Evolutionary conservation across 306 rosid genomes (phyloP), one percentile per base, ranked within the genome.

Genomic region (Cucurbita maxima): DNA sequence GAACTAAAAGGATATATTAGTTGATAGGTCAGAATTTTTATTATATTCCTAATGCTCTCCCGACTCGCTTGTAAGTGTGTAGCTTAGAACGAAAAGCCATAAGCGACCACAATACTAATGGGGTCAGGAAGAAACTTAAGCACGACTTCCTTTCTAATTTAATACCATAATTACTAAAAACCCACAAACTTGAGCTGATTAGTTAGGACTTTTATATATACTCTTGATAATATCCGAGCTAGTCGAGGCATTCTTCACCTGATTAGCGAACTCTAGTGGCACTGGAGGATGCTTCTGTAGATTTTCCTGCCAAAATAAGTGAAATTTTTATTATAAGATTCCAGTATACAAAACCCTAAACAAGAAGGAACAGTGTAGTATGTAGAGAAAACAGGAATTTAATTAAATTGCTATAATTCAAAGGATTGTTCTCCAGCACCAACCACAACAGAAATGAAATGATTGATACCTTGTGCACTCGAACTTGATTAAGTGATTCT

Each of bases 401-500:
- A 63, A 41, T 43, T 10, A 18, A n/a, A 66, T 38, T 10, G 30
- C 54, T 10, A 66, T 4, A 14, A 67, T 22, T 66, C 2, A 5
- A 66, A 66, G 10, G 67, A 13, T 67, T 45, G 51, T 22, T 66
- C 7, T 19, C 54, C 38, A 20, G 14, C 56, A 20, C 3, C 41
- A 47, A 45, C 37, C n/a, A 47, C 41, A 68, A 45, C 30, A 67
- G 56, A 19, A 72, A 45, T 14, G 41, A 77, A 48, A 58, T 44
- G 67, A 82, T 77, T 40, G 63, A 82, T 79, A 86, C 97, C 96
- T 92, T 92, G 16, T 83, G 86, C 14, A 76, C 74, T 74, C 25
- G 87, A 82, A 92, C 81, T 81, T 83, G 92, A 81, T 80, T 71
- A 71, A 92, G 87, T 4, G 95, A 89, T 77, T 92, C 90, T 83